Evolutionary conservation across 768 basidiomycete genomes (phyloP).

Genomic region (Lentinula raphanica): DNA sequence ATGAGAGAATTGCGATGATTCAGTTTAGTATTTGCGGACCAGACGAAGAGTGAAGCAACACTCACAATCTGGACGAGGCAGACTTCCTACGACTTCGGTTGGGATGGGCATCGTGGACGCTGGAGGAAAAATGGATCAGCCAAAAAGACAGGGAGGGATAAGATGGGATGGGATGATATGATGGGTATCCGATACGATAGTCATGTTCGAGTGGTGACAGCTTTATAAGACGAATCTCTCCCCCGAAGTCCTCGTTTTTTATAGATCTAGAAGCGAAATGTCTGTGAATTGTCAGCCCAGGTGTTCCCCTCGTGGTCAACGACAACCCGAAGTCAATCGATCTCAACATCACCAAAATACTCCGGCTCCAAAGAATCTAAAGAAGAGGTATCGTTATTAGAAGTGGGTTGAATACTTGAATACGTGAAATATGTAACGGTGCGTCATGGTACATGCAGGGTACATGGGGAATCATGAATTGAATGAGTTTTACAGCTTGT

Average conservation of each 20-base stretch:
- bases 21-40: background rate
- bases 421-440: background rate
- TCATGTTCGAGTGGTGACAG: background rate
- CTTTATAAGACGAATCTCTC: background rate
- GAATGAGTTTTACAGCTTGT: no score
- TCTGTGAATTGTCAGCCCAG: background rate
- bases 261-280: background rate
- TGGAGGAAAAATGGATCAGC: background rate
- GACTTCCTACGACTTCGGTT: constrained; percentile 7
- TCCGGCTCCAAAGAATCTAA: background rate
- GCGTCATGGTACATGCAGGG: background rate
- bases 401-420: background rate
- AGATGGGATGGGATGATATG: no score
- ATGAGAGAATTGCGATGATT: background rate
- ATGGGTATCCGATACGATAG: no score
- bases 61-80: constrained; percentile 6
- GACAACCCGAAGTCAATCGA: background rate
- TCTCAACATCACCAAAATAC: background rate
- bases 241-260: background rate
- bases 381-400: background rate
- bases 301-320: background rate
- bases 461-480: background rate
- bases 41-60: background rate
- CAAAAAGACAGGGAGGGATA: background rate
- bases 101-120: background rate